Conservation (phyloP, 805 yeast species). For the Candida glaebosa region DNA sequence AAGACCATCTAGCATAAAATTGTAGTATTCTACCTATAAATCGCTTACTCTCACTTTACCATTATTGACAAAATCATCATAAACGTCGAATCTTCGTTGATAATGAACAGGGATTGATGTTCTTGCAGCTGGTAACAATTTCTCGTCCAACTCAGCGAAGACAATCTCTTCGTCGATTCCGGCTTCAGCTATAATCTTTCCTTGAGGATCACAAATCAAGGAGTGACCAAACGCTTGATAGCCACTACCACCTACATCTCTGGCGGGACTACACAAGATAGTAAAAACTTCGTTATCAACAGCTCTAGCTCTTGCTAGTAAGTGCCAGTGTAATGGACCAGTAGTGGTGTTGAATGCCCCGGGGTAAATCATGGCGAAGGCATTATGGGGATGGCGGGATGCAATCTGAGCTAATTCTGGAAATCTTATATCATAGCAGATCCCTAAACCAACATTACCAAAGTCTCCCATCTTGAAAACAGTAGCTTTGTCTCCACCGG, state of each 20-base stretch:
- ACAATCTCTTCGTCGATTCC: slow-evolving; percentile 44
- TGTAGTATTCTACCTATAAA: too few species aligned
- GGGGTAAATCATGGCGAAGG: slow-evolving; percentile 77
- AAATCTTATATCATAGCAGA: slow-evolving; percentile 77
- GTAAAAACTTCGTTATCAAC: slow-evolving; percentile 73
- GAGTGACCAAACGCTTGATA: slow-evolving; percentile 48
- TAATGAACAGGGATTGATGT: slow-evolving; percentile 40
- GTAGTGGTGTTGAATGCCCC: slow-evolving; percentile 84
- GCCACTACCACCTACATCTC: slow-evolving; percentile 54
- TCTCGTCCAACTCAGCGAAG: slow-evolving; percentile 39
- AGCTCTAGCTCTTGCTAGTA: slow-evolving; percentile 69
- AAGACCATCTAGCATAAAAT: too few species aligned
- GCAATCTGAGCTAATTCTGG: slow-evolving; percentile 74
- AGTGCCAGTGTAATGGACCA: slow-evolving; percentile 82
- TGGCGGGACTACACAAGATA: slow-evolving; percentile 83
- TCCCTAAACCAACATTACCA: slow-evolving; percentile 80
- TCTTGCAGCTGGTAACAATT: slow-evolving; percentile 38
- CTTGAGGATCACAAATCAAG: slow-evolving; percentile 40
- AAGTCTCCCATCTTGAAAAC: slow-evolving; percentile 61
- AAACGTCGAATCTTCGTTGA: slow-evolving; percentile 42
- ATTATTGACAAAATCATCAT: slow-evolving; percentile 33
- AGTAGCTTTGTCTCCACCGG: slow-evolving; percentile 81
- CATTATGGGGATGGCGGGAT: slow-evolving; percentile 53
- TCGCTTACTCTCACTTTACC: slow-evolving; percentile 28
- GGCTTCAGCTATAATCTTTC: slow-evolving; percentile 42